phyloP scores from a whole-genome alignment of 352 stramenopile species.

The Phytophthora quininea region DNA sequence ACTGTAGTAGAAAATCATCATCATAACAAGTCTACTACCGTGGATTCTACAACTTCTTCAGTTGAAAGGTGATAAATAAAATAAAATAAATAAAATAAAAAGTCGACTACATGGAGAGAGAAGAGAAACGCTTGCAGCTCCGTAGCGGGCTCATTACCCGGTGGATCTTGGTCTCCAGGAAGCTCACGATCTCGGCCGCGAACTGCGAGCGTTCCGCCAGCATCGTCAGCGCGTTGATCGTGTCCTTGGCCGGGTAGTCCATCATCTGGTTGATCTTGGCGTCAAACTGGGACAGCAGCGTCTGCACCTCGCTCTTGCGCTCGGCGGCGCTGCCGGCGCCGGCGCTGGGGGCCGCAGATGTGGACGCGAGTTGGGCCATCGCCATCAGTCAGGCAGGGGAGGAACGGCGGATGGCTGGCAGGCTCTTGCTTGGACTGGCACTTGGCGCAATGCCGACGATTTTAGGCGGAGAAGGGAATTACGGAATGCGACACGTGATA shows the following conservation, averaged over 20 bases:
- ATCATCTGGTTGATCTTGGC: slow-evolving; percentile 87
- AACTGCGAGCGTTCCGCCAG: slow-evolving; percentile 77
- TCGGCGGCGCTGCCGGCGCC: not conserved
- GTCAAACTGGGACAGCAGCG: slow-evolving; percentile 78
- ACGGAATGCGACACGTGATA: too few relatives aligned
- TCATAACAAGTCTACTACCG: not conserved
- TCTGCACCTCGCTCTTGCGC: slow-evolving; percentile 47
- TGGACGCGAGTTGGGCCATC: slow-evolving; percentile 54
- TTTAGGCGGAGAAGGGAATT: not conserved
- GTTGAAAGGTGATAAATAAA: too few relatives aligned
- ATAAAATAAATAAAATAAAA: not conserved
- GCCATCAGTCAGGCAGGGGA: slow-evolving; percentile 37
- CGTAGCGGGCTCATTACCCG: slow-evolving; percentile 50
- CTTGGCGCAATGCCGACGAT: not conserved
- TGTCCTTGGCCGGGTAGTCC: slow-evolving; percentile 88
- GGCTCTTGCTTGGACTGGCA: slow-evolving; percentile 1
- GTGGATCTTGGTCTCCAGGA: slow-evolving; percentile 91
- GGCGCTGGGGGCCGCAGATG: not conserved
- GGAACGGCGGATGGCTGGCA: slow-evolving; percentile 36
- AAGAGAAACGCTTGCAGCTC: not conserved
- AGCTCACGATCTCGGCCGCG: slow-evolving; percentile 84
- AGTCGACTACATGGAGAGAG: slow-evolving; percentile 15
- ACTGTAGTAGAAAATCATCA: not conserved
- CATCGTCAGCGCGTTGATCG: slow-evolving; percentile 90
- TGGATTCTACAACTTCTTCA: too few relatives aligned